Conservation (phyloP, 345 rosid species). For the Aquilaria yunnanensis region DNA sequence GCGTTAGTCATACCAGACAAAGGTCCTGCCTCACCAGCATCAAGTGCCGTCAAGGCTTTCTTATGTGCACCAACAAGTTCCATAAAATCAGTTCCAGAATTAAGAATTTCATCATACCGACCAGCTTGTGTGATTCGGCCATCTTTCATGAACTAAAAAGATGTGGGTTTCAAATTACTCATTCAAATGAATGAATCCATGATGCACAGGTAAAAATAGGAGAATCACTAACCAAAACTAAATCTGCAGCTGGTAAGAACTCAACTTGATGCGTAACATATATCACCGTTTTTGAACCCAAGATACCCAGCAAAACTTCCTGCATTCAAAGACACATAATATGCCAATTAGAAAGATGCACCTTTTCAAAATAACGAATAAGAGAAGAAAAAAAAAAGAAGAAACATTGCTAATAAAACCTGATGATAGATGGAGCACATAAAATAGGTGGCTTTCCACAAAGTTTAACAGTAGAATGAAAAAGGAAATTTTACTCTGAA, state of each 20-base stretch:
- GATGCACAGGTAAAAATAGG: not conserved
- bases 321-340: slow-evolving; percentile 15
- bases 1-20: slow-evolving; percentile 18
- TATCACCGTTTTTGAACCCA: slow-evolving; percentile 54
- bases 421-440: not conserved
- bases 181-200: not conserved
- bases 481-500: slow-evolving; percentile 42
- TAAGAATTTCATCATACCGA: slow-evolving; percentile 55
- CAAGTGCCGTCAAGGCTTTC: slow-evolving; percentile 52
- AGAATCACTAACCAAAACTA: slow-evolving; percentile 51
- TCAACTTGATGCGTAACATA: slow-evolving; percentile 88
- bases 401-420: not conserved
- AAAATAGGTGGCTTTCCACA: not conserved
- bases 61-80: slow-evolving; percentile 73
- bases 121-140: slow-evolving; percentile 77
- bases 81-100: slow-evolving; percentile 64
- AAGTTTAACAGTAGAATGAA: not conserved
- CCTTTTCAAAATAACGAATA: not conserved
- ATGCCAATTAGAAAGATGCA: not conserved
- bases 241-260: slow-evolving; percentile 72
- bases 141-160: slow-evolving; percentile 68
- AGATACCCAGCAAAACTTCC: slow-evolving; percentile 55
- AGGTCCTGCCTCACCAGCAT: slow-evolving; percentile 31
- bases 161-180: slow-evolving; percentile 1
- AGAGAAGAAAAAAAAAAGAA: not conserved